Evolutionary conservation across 306 rosid genomes (phyloP).

Genomic region (Rosa persica): DNA sequence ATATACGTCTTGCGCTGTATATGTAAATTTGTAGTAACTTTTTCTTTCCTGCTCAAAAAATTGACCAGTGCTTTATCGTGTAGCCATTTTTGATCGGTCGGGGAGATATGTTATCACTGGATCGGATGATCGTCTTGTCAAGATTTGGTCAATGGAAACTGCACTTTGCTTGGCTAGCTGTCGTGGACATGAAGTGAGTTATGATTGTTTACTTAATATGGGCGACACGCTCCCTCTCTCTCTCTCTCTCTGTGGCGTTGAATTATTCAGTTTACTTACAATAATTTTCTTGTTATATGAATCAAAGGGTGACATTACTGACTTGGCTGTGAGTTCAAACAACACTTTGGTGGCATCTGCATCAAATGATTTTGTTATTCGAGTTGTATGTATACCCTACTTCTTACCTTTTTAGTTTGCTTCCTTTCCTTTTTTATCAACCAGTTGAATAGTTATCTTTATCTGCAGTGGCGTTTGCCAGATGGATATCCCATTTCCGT

Average conservation of each 20-base stretch:
- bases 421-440: slow-evolving; percentile 18
- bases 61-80: slow-evolving; percentile 33
- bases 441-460: slow-evolving; percentile 33
- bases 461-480: slow-evolving; percentile 84
- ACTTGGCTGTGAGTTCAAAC: slow-evolving; percentile 71
- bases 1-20: not conserved
- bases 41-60: not conserved
- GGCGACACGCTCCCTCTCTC: slow-evolving; percentile 23
- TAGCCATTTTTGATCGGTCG: slow-evolving; percentile 88
- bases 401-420: slow-evolving; percentile 13
- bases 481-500: slow-evolving; percentile 88
- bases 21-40: not conserved
- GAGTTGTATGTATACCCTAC: slow-evolving; percentile 64
- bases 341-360: slow-evolving; percentile 91
- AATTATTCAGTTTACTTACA: not conserved
- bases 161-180: slow-evolving; percentile 89
- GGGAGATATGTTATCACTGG: slow-evolving; percentile 93
- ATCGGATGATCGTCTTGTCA: slow-evolving; percentile 92
- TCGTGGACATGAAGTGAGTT: slow-evolving; percentile 91
- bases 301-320: slow-evolving; percentile 80
- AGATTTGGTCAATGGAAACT: slow-evolving; percentile 96
- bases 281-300: slow-evolving; percentile 32
- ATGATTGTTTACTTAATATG: slow-evolving; percentile 26
- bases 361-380: slow-evolving; percentile 82
- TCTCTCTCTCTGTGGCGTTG: not conserved